These are phyloP conservation scores for Zalaria obscura DNA, from an alignment of 2,329 filamentous ascomycete species.

Conservation along the genomic window DNA sequence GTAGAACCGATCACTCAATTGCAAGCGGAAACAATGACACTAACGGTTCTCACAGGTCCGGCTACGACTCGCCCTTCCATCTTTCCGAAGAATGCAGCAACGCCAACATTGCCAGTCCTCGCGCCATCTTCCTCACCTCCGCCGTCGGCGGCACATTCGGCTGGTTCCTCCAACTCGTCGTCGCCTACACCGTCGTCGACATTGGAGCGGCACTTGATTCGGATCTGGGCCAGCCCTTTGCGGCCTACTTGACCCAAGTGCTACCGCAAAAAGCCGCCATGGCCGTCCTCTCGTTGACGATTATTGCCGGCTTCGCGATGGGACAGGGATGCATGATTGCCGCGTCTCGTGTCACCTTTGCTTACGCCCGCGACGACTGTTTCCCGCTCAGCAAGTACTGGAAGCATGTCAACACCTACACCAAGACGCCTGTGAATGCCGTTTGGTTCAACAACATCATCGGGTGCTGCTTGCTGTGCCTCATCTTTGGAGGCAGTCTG, in stretches of 20 bases:
- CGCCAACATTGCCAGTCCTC: conserved; percentile 53
- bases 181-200: conserved; percentile 57
- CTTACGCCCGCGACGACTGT: conserved; percentile 59
- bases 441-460: conserved; percentile 52
- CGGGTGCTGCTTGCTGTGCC: conserved; percentile 44
- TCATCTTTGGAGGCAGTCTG: conserved; percentile 49
- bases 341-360: conserved; percentile 26
- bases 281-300: conserved; percentile 50
- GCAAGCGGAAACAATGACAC: no score
- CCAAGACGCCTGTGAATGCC: conserved; percentile 54
- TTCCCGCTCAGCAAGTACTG: conserved; percentile 48
- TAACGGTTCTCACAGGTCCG: conserved; percentile 14
- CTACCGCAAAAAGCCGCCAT: conserved; percentile 46
- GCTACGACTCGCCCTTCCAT: conserved; percentile 58
- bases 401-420: conserved; percentile 45
- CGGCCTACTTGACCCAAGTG: conserved; percentile 53
- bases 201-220: conserved; percentile 45
- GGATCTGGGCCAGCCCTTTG: conserved; percentile 55
- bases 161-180: conserved; percentile 60
- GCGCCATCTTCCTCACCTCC: conserved; percentile 58
- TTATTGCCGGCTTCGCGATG: conserved; percentile 57
- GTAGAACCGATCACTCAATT: no score
- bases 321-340: conserved; percentile 60
- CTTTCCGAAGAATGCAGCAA: conserved; percentile 65
- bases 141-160: conserved; percentile 52